phyloP scores from a whole-genome alignment of 2,329 filamentous ascomycete species.

The Colletotrichum gigasporum region DNA sequence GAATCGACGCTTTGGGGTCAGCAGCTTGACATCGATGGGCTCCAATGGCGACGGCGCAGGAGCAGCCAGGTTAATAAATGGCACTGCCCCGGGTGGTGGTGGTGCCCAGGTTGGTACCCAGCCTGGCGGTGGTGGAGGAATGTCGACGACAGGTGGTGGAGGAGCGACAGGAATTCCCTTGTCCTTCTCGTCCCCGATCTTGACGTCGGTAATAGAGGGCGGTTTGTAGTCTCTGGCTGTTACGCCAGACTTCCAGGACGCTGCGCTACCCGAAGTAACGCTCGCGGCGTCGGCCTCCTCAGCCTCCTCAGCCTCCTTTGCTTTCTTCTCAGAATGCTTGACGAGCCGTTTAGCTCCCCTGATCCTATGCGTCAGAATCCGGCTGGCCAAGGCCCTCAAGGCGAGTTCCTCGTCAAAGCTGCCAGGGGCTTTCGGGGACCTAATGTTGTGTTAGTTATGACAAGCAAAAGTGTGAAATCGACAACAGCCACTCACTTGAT shows the following conservation, averaged over 20 bases:
- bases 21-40: slow-evolving; percentile 15
- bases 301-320: neutral
- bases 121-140: neutral
- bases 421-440: slow-evolving; percentile 1
- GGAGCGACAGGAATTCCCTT: neutral
- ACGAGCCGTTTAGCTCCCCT: neutral
- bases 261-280: neutral
- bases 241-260: slow-evolving; percentile 21
- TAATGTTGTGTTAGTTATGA: neutral
- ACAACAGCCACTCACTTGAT: neutral
- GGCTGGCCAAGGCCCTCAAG: slow-evolving; percentile 20
- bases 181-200: neutral
- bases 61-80: too few species aligned
- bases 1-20: slow-evolving; percentile 6
- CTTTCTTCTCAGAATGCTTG: neutral
- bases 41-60: too few species aligned
- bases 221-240: slow-evolving; percentile 12
- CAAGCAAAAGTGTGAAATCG: too few species aligned
- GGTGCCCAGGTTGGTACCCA: neutral
- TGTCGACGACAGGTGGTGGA: neutral
- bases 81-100: too few species aligned
- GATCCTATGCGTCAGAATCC: neutral
- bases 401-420: slow-evolving; percentile 26
- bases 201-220: neutral
- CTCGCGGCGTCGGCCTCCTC: slow-evolving; percentile 10